Evolutionary conservation across 1,139 yeast genomes (phyloP), one percentile per base, ranked within the genome.

Genomic region (Blastobotrys serpentis): DNA sequence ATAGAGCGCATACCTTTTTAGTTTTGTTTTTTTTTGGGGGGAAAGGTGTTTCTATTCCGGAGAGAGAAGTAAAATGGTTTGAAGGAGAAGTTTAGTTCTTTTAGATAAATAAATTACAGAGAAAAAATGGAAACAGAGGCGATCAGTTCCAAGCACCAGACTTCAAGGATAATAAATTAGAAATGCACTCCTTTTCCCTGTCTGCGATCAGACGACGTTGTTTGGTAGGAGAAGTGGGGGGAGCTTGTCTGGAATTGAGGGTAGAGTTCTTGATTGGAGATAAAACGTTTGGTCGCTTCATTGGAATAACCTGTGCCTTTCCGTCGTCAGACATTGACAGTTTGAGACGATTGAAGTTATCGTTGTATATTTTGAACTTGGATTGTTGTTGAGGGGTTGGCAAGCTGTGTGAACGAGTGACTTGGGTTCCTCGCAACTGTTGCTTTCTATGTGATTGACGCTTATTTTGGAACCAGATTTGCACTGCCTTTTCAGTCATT

Each of bases 401-500:
- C 5, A 21, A 22, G 10, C 32, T 10, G 18, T n/a, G 36, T 37
- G 26, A 19, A 18, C 25, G n/a, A 33, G 23, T 5, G 40, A 25
- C 49, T 37, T 37, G 46, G 47, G 34, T 17, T 37, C 42, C 34
- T 32, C 43, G 36, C 41, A 42, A 45, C 13, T 41, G 43, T 37
- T 45, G 77, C 59, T 80, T 82, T 56, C 94, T 80, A 56, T 82
- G 69, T 39, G 89, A 78, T 70, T 92, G 98, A 67, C 98, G 81
- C 66, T 82, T 86, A 69, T 92, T 92, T 69, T 92, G 98, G 69
- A 92, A 92, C 98, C 98, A 92, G 56, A 92, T 88, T 70, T 92
- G 98, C 25, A 92, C 95, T 1, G 97, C 95, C 66, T 89, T 89
- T 66, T 89, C 97, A n/a, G 92, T 79, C 98, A 90, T 92, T 55